These are phyloP conservation scores for Clavariopsis aquatica DNA, from an alignment of 495 filamentous ascomycete genomes.

Conservation along the genomic window DNA sequence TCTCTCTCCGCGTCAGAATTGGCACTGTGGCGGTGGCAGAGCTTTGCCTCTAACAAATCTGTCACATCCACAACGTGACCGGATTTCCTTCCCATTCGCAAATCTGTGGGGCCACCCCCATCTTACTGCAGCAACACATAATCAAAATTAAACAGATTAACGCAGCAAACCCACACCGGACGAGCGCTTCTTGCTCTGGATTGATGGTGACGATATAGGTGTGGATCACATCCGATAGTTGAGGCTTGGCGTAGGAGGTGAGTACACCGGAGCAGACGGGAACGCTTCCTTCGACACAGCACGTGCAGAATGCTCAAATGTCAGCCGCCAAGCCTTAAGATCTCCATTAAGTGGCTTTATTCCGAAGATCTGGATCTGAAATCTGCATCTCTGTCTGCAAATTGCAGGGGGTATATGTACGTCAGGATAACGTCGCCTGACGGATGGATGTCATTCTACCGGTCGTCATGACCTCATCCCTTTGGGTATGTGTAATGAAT, in stretches of 20 bases:
- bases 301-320: slow-evolving; percentile 10
- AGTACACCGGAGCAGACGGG: slow-evolving; percentile 29
- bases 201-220: slow-evolving; percentile 28
- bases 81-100: not conserved
- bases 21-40: not conserved
- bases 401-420: slow-evolving; percentile 11
- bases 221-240: slow-evolving; percentile 14
- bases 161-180: slow-evolving; percentile 11
- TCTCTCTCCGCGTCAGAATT: not conserved
- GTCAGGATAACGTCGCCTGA: not conserved
- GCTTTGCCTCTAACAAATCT: not conserved
- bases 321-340: slow-evolving; percentile 16
- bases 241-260: slow-evolving; percentile 16
- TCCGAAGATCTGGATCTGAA: slow-evolving; percentile 1
- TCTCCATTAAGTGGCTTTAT: slow-evolving; percentile 20
- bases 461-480: not conserved
- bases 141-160: slow-evolving; percentile 29
- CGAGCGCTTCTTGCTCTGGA: slow-evolving; percentile 22
- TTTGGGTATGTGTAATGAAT: not conserved
- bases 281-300: slow-evolving; percentile 26
- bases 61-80: not conserved
- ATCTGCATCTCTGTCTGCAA: not conserved
- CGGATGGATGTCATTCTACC: not conserved
- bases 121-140: slow-evolving; percentile 13
- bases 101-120: slow-evolving; percentile 1